Evolutionary conservation across 192 early-diverging fungal genomes (phyloP), one percentile per base, ranked within the genome.

Genomic region (Phlyctochytrium planicorne): DNA sequence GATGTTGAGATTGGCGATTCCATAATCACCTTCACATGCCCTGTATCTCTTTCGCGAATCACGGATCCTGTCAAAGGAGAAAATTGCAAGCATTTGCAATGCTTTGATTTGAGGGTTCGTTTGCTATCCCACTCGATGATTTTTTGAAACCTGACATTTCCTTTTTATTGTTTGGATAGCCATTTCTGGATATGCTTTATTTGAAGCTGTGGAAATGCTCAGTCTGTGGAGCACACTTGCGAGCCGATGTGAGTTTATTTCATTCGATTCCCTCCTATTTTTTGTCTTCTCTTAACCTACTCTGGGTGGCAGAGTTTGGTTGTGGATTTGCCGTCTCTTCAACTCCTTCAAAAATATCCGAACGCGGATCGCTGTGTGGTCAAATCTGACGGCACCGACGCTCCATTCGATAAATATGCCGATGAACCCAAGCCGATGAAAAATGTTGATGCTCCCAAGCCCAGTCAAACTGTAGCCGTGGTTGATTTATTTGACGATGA

Each of bases 91-190:
- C 77, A 79, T 57, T 14, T 20, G 31, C 73, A 71, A 34, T 67
- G 70, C 50, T 79, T 79, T 68, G 77, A 79, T 62, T 53, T 33
- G n/a, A 63, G 65, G 75, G 75, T 47, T 6, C 20, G 40, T 14
- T 30, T 37, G 2, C 2, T 3, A 10, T 30, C 3, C 6, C 31
- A 25, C 60, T n/a, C n/a, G n/a, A n/a, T n/a, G n/a, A n/a, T n/a
- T n/a, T n/a, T n/a, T n/a, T n/a, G n/a, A n/a, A n/a, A n/a, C n/a
- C 30, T 53, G 25, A 24, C 2, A 3, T 24, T 17, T 47, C 17
- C 16, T 69, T 53, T 33, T 37, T 56, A 14, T 12, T 27, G 17
- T 68, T 53, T 27, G n/a, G 23, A n/a, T 30, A 67, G 71, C 24
- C 70, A n/a, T 77, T 73, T 50, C 47, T 77, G 17, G n/a, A 50